phyloP scores from a whole-genome alignment of 495 filamentous ascomycete genomes.

The Bathelium albidoporum region DNA sequence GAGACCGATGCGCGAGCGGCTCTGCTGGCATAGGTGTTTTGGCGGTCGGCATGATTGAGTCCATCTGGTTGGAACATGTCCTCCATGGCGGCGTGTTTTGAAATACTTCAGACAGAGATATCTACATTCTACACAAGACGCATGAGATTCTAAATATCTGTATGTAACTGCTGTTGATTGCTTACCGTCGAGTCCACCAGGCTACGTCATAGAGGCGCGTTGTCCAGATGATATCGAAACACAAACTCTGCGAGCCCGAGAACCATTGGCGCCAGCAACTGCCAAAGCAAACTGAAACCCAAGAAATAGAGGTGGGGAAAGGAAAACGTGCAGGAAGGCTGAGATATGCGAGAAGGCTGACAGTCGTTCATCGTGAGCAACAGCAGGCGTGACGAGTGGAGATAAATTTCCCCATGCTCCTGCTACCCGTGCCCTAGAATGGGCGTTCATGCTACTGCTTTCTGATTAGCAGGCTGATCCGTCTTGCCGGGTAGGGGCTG shows the following conservation, averaged over 20 bases:
- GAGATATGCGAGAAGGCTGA: background rate
- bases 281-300: background rate
- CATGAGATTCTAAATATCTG: background rate
- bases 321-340: background rate
- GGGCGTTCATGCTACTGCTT: background rate
- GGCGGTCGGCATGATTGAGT: background rate
- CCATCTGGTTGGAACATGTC: background rate
- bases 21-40: background rate
- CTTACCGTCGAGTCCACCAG: background rate
- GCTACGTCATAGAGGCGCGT: constrained; percentile 3
- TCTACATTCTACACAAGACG: background rate
- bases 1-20: constrained; percentile 1
- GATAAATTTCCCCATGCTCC: background rate
- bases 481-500: background rate
- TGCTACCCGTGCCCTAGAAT: background rate
- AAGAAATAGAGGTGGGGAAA: background rate
- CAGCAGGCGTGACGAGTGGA: background rate
- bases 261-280: background rate
- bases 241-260: background rate
- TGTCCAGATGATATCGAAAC: background rate
- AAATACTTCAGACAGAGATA: background rate
- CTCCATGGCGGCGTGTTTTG: background rate
- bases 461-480: background rate
- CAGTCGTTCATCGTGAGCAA: background rate
- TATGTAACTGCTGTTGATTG: background rate